Conservation (phyloP, 441 rosid genomes). For the Biscutella laevigata region DNA sequence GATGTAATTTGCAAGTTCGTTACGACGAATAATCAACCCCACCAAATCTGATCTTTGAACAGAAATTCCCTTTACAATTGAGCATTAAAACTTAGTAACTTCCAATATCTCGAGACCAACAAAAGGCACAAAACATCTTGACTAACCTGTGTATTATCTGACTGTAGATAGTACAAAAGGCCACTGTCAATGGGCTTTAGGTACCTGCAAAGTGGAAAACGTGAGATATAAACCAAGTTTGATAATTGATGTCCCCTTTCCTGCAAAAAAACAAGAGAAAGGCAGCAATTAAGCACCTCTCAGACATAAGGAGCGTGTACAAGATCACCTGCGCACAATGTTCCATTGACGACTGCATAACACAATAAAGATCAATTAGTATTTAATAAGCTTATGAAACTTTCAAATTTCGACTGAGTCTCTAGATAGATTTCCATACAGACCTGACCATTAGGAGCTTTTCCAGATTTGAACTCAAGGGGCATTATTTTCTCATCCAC, state of each 20-base stretch:
- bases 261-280: constrained; percentile 13
- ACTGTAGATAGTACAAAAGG: constrained; percentile 75
- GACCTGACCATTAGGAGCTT: constrained; percentile 69
- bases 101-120: constrained; percentile 18
- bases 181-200: constrained; percentile 71
- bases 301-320: constrained; percentile 98
- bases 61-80: constrained; percentile 55
- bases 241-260: background rate
- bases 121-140: constrained; percentile 17
- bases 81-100: constrained; percentile 22
- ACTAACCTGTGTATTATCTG: constrained; percentile 81
- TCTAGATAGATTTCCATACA: constrained; percentile 6
- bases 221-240: background rate
- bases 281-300: constrained; percentile 45
- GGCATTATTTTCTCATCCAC: constrained; percentile 62
- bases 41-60: constrained; percentile 84
- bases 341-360: constrained; percentile 74
- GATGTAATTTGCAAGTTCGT: constrained; percentile 86
- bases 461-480: constrained; percentile 93
- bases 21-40: constrained; percentile 92
- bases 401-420: constrained; percentile 5
- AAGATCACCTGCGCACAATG: constrained; percentile 95
- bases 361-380: constrained; percentile 15
- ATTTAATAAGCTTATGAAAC: background rate
- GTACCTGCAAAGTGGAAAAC: constrained; percentile 45